Conservation (phyloP, 768 basidiomycete genomes). For the Trametes meyenii region DNA sequence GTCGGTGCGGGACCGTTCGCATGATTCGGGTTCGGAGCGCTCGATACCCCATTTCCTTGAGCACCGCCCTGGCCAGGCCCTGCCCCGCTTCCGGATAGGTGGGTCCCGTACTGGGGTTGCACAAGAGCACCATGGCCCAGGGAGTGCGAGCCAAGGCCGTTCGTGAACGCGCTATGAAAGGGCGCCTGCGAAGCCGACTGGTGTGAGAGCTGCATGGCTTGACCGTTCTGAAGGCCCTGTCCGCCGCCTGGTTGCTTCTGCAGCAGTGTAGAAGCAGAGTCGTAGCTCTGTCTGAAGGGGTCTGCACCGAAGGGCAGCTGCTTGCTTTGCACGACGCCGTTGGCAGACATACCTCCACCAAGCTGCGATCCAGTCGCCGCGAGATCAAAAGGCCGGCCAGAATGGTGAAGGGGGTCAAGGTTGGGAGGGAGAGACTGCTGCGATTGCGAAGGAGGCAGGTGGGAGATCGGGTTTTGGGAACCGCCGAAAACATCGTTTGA, state of each 20-base stretch:
- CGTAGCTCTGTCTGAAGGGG: slow-evolving; percentile 27
- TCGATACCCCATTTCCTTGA: slow-evolving; percentile 18
- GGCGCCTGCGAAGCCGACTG: slow-evolving; percentile 36
- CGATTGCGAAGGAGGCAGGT: slow-evolving; percentile 39
- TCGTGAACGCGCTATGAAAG: slow-evolving; percentile 40
- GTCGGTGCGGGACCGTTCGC: slow-evolving; percentile 34
- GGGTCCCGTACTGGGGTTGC: slow-evolving; percentile 78
- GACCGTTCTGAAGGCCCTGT: slow-evolving; percentile 29
- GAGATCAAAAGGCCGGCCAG: slow-evolving; percentile 38
- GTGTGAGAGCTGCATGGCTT: slow-evolving; percentile 38
- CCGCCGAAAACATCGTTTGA: slow-evolving; percentile 33
- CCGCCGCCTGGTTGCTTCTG: slow-evolving; percentile 19
- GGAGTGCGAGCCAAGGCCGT: slow-evolving; percentile 41
- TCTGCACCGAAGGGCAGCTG: slow-evolving; percentile 27
- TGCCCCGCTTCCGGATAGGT: slow-evolving; percentile 51
- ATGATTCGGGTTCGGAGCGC: slow-evolving; percentile 30
- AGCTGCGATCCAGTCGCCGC: slow-evolving; percentile 30
- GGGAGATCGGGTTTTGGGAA: slow-evolving; percentile 33
- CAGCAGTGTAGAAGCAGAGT: slow-evolving; percentile 23
- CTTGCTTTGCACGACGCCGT: slow-evolving; percentile 22
- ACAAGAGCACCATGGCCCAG: slow-evolving; percentile 39
- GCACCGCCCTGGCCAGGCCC: slow-evolving; percentile 27
- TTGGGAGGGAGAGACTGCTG: slow-evolving; percentile 29
- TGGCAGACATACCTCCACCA: slow-evolving; percentile 15
- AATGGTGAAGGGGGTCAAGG: slow-evolving; percentile 27